Percentiles rank a stretch among this genome's conserved stretches.
Conservation (phyloP, 176 grass and related monocot species). For the Alloteropsis semialata region DNA sequence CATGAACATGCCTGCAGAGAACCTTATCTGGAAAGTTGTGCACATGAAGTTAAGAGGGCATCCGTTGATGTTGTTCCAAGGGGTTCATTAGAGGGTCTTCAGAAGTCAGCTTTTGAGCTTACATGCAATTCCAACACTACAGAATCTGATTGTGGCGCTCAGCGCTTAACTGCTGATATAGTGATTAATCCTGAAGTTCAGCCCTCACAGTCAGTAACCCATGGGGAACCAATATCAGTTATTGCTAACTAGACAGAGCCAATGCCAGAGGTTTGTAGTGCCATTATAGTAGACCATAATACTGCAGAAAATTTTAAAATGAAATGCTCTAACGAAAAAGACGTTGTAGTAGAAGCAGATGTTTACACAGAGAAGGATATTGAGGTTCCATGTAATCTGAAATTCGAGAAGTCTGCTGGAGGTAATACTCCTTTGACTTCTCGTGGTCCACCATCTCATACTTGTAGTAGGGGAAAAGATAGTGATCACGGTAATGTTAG, state of each 20-base stretch:
- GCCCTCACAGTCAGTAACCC: background rate
- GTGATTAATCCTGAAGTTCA: conserved; percentile 11
- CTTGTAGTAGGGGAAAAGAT: conserved; percentile 27
- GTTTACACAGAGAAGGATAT: conserved; percentile 23
- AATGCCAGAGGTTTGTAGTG: conserved; percentile 6
- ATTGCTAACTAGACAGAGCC: conserved; percentile 21
- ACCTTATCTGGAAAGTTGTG: conserved; percentile 31
- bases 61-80: background rate
- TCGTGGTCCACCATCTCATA: conserved; percentile 28
- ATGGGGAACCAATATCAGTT: conserved; percentile 33
- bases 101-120: conserved; percentile 25
- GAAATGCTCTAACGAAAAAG: conserved; percentile 14
- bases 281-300: background rate
- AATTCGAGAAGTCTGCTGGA: conserved; percentile 16
- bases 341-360: conserved; percentile 28
- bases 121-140: conserved; percentile 24
- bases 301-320: conserved; percentile 1
- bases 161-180: conserved; percentile 11
- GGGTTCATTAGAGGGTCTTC: background rate
- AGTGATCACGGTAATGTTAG: conserved; percentile 32
- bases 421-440: conserved; percentile 11
- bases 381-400: conserved; percentile 30
- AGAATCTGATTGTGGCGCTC: conserved; percentile 33
- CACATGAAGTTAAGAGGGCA: conserved; percentile 31
- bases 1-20: no score